These are phyloP conservation scores for Tolypocladium nubicola DNA, from an alignment of 2,329 filamentous ascomycete species.

Conservation along the genomic window DNA sequence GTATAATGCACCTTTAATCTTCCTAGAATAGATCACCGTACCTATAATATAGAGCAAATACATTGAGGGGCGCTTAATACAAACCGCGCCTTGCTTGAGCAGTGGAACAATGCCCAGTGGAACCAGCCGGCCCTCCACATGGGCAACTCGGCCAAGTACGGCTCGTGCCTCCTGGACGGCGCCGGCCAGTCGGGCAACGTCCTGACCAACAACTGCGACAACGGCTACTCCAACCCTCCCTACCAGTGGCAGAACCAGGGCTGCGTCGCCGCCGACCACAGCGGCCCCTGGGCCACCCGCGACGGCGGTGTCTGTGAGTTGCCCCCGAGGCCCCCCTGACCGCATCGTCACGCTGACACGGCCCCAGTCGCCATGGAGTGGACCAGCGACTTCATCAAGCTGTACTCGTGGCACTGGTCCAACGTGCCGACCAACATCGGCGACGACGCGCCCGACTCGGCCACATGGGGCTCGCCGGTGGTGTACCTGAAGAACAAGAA, in stretches of 20 bases:
- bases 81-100: no score
- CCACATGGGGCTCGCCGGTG: constrained; percentile 52
- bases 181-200: constrained; percentile 19
- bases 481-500: constrained; percentile 44
- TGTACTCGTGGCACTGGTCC: constrained; percentile 27
- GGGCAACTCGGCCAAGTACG: constrained; percentile 15
- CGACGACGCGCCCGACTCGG: constrained; percentile 44
- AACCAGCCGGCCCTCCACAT: constrained; percentile 54
- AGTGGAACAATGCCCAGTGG: constrained; percentile 42
- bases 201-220: constrained; percentile 28
- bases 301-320: constrained; percentile 29
- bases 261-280: constrained; percentile 27
- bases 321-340: constrained; percentile 17
- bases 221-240: constrained; percentile 19
- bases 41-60: no score
- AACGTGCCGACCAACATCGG: constrained; percentile 22
- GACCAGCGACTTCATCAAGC: constrained; percentile 27
- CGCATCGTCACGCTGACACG: neutral
- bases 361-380: constrained; percentile 29
- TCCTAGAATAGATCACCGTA: no score
- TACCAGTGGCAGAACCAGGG: constrained; percentile 27
- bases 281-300: constrained; percentile 25
- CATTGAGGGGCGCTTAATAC: no score
- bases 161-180: constrained; percentile 22
- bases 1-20: no score